Base-by-base conservation (phyloP, 2,329 filamentous ascomycete species). In the Aulographum hederae region DNA sequence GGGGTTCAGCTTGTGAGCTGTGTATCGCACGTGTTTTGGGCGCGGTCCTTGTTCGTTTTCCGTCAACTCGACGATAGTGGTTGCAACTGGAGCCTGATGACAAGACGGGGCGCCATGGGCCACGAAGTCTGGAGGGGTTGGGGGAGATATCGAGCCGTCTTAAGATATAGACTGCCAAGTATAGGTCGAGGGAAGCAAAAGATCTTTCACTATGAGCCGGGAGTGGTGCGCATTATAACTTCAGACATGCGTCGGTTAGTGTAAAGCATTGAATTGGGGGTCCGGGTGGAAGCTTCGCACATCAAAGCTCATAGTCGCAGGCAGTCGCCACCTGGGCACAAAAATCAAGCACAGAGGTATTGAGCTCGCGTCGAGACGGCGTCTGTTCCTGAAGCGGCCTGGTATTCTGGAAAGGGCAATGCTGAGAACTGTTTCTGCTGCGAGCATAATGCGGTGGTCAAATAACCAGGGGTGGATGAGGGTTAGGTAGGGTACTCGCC, bases 361-460 rank as follows among this genome's bases (percentile, higher is more conserved):
- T 8, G 8, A 8, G 21, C n/a, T n/a, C 21, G n/a, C 45, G 47
- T 52, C 51, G 51, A 54, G 48, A 55, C 53, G 50, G 50, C 45
- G 40, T 45, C 46, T 48, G 51, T 55, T 53, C 51, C 52, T 54
- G 50, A 52, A 50, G 41, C 46, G 47, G 44, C 50, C 47, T 42
- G 45, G 48, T 46, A 48, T 49, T 10, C 51, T 54, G 46, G 47
- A 49, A 48, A 48, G 50, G 50, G 50, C 49, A 54, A 52, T 49
- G 43, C 46, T 44, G 43, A 46, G 47, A 46, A 49, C 47, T 43
- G 41, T 50, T 52, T 53, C 50, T 50, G 51, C 45, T 50, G 52
- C 48, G 51, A 53, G 51, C 52, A 56, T 53, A 52, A 56, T 56
- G 52, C 51, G 46, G 51, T 56, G 53, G 21, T 51, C 54, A 51